Conservation (phyloP, 495 filamentous ascomycete species). For the Penicillium egyptiacum region DNA sequence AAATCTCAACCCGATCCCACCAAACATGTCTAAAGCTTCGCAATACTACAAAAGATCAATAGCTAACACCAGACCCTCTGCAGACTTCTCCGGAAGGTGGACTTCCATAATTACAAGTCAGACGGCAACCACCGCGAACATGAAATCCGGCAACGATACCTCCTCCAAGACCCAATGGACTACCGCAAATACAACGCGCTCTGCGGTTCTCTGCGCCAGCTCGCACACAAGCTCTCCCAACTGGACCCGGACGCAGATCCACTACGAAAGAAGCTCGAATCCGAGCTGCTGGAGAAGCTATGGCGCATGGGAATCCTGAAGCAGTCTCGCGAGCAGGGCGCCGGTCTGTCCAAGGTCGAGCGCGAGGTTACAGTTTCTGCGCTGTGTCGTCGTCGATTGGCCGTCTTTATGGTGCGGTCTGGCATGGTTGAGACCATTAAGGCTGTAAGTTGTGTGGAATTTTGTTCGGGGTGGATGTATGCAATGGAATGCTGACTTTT, state of each 20-base stretch:
- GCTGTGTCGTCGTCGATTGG: slow-evolving; percentile 75
- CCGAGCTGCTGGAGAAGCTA: slow-evolving; percentile 82
- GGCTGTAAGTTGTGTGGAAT: slow-evolving; percentile 39
- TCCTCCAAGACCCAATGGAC: slow-evolving; percentile 81
- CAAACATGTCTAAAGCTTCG: background rate
- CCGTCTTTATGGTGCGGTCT: slow-evolving; percentile 83
- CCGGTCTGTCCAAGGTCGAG: slow-evolving; percentile 75
- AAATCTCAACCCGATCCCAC: slow-evolving; percentile 2
- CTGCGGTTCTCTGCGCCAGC: slow-evolving; percentile 78
- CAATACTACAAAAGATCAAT: background rate
- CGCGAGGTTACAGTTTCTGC: slow-evolving; percentile 80
- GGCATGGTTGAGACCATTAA: slow-evolving; percentile 88
- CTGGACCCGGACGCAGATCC: slow-evolving; percentile 75
- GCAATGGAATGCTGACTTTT: slow-evolving; percentile 5
- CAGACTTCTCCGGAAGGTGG: slow-evolving; percentile 83
- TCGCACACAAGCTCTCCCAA: slow-evolving; percentile 80
- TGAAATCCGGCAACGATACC: slow-evolving; percentile 77
- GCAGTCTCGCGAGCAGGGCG: slow-evolving; percentile 56
- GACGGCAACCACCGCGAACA: slow-evolving; percentile 83
- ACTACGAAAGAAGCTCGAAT: slow-evolving; percentile 75
- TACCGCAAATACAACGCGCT: slow-evolving; percentile 86
- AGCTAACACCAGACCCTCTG: slow-evolving; percentile 11
- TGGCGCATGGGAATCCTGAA: slow-evolving; percentile 85
- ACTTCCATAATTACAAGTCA: slow-evolving; percentile 90
- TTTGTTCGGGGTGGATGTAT: slow-evolving; percentile 9